Conservation (phyloP, 2,329 filamentous ascomycete genomes). For the Fusarium lateritium region DNA sequence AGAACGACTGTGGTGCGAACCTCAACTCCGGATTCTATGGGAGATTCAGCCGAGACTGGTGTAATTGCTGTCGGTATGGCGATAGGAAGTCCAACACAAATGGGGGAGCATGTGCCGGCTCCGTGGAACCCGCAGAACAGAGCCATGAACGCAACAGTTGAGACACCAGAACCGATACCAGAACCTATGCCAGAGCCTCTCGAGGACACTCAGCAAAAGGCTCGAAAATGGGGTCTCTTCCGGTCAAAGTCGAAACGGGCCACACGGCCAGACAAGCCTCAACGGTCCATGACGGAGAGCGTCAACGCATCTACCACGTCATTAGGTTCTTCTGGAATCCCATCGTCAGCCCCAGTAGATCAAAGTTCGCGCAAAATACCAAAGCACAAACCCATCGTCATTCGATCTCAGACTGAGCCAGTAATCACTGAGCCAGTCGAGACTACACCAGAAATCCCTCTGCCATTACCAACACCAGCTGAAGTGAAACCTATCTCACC, state of each 20-base stretch:
- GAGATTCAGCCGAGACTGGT: slow-evolving; percentile 50
- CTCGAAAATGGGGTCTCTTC: slow-evolving; percentile 73
- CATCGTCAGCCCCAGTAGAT: slow-evolving; percentile 31
- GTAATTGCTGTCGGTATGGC: slow-evolving; percentile 78
- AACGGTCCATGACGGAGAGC: slow-evolving; percentile 46
- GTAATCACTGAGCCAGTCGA: slow-evolving; percentile 23
- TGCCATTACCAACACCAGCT: slow-evolving; percentile 14
- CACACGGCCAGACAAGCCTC: slow-evolving; percentile 40
- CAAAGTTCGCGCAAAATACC: slow-evolving; percentile 30
- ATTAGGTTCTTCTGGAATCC: slow-evolving; percentile 26
- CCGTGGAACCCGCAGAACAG: slow-evolving; percentile 52
- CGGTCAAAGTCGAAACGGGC: slow-evolving; percentile 57
- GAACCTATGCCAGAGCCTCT: slow-evolving; percentile 28
- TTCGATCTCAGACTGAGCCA: slow-evolving; percentile 61
- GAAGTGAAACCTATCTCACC: slow-evolving; percentile 29
- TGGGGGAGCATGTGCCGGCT: slow-evolving; percentile 48
- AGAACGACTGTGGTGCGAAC: slow-evolving; percentile 56
- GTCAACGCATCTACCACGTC: slow-evolving; percentile 44
- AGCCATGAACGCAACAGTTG: slow-evolving; percentile 44
- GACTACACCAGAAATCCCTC: slow-evolving; percentile 12
- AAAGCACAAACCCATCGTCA: slow-evolving; percentile 62
- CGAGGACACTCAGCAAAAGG: slow-evolving; percentile 60
- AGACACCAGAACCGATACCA: slow-evolving; percentile 35
- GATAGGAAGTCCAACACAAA: slow-evolving; percentile 76
- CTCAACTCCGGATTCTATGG: slow-evolving; percentile 61